Evolutionary conservation across 2,329 filamentous ascomycete species (phyloP).

Genomic region (Calcarisporium arbuscula): DNA sequence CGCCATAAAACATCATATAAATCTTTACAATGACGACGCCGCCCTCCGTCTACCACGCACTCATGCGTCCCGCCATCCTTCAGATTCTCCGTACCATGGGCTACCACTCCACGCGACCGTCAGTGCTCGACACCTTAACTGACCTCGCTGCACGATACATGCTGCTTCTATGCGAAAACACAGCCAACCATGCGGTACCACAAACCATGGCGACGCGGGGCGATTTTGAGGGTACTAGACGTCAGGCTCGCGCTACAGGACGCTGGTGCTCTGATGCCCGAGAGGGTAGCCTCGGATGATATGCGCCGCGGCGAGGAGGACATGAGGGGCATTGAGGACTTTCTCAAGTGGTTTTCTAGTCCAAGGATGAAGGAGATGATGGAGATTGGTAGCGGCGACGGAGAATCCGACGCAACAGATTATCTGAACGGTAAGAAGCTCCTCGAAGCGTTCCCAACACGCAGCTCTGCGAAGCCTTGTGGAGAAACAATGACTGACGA

Average conservation of each 20-base stretch:
- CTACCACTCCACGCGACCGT: conserved; percentile 75
- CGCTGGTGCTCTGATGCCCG: conserved; percentile 66
- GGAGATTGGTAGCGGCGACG: conserved; percentile 70
- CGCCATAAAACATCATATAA: too few relatives aligned
- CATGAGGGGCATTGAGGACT: conserved; percentile 67
- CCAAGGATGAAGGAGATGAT: conserved; percentile 71
- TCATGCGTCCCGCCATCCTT: conserved; percentile 79
- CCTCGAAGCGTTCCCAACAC: not conserved
- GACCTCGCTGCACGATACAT: conserved; percentile 82
- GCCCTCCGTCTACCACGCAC: conserved; percentile 57
- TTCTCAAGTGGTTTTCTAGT: conserved; percentile 73
- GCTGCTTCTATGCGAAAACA: conserved; percentile 63
- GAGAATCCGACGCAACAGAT: conserved; percentile 58
- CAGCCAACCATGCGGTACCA: conserved; percentile 64
- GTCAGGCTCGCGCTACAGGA: conserved; percentile 82
- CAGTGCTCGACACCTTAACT: conserved; percentile 80
- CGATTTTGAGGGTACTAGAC: conserved; percentile 57
- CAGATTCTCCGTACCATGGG: conserved; percentile 89
- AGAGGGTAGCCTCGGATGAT: conserved; percentile 62
- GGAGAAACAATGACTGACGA: conserved; percentile 31
- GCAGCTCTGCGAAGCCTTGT: too few relatives aligned
- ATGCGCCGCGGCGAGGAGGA: conserved; percentile 69
- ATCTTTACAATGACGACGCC: conserved; percentile 40
- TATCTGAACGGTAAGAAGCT: conserved; percentile 55
- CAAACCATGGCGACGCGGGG: conserved; percentile 54